These are phyloP conservation scores for Mycosarcoma mackinlayi DNA, from an alignment of 1,284 basidiomycete genomes.

Conservation along the genomic window DNA sequence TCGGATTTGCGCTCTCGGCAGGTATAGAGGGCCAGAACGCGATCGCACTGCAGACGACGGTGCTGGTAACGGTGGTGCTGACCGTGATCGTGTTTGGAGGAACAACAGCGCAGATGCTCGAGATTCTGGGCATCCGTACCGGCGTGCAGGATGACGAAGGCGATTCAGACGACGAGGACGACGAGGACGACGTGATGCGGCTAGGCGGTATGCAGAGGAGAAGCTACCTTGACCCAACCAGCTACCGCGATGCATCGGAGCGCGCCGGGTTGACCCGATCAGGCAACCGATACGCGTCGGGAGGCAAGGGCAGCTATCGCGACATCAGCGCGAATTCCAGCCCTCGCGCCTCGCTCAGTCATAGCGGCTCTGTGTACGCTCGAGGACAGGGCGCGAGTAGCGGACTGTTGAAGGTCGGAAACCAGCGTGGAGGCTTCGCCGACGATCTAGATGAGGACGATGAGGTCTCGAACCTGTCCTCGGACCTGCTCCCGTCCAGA, in stretches of 20 bases:
- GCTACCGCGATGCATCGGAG: conserved; percentile 34
- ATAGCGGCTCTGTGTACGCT: conserved; percentile 18
- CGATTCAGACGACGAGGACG: conserved; percentile 61
- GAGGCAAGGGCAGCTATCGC: conserved; percentile 32
- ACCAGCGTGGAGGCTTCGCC: conserved; percentile 31
- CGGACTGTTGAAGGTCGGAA: not conserved
- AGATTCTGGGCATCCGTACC: conserved; percentile 93
- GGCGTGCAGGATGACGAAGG: conserved; percentile 88
- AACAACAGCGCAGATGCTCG: conserved; percentile 95
- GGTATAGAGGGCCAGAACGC: conserved; percentile 94
- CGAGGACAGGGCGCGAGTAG: conserved; percentile 9
- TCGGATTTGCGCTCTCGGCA: conserved; percentile 94
- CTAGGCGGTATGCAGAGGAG: conserved; percentile 35
- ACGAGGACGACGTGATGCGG: conserved; percentile 38
- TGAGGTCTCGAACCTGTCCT: conserved; percentile 22
- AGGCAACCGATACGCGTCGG: conserved; percentile 16
- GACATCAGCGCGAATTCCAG: conserved; percentile 37
- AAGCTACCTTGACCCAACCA: conserved; percentile 24
- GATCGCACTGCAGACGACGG: conserved; percentile 88
- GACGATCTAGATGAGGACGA: conserved; percentile 53
- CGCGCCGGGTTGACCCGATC: conserved; percentile 37
- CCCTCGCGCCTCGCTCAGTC: conserved; percentile 32
- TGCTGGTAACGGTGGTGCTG: conserved; percentile 93
- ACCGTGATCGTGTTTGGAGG: conserved; percentile 96
- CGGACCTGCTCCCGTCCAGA: conserved; percentile 30